phyloP scores from a whole-genome alignment of 306 rosid genomes.

The Prunus campanulata region DNA sequence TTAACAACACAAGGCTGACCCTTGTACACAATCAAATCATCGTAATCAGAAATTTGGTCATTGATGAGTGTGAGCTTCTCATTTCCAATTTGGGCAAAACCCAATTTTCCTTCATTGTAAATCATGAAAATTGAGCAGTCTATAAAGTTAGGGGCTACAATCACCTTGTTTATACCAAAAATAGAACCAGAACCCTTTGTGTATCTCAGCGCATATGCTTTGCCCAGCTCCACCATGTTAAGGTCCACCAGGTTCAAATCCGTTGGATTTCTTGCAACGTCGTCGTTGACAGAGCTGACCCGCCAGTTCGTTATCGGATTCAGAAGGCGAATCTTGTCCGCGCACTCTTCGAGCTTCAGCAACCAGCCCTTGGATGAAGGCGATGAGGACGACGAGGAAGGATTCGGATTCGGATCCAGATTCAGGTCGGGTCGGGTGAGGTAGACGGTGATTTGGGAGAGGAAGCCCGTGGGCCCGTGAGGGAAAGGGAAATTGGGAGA shows the following conservation, averaged over 20 bases:
- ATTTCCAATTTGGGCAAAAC: constrained; percentile 40
- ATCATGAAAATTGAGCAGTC: constrained; percentile 36
- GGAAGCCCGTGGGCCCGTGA: neutral
- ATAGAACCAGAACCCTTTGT: neutral
- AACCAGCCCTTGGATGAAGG: constrained; percentile 13
- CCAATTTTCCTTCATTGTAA: constrained; percentile 43
- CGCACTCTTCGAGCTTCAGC: constrained; percentile 28
- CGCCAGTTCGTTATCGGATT: constrained; percentile 21
- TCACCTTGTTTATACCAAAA: constrained; percentile 38
- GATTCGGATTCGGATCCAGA: too few relatives aligned
- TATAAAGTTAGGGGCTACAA: constrained; percentile 36
- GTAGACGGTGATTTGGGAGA: constrained; percentile 22
- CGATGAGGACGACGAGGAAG: neutral
- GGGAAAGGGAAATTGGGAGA: constrained; percentile 8
- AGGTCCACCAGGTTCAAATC: constrained; percentile 19
- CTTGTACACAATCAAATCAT: constrained; percentile 54
- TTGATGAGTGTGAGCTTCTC: constrained; percentile 38
- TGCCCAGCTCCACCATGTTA: constrained; percentile 16
- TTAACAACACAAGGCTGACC: constrained; percentile 63
- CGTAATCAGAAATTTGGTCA: constrained; percentile 38
- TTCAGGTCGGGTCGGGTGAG: neutral
- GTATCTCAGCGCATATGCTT: constrained; percentile 16
- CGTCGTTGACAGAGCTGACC: neutral
- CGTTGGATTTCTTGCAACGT: neutral
- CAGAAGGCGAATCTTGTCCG: constrained; percentile 20